Evolutionary conservation across 805 yeast genomes (phyloP).

Genomic region (Monosporozyma yasuniensis): DNA sequence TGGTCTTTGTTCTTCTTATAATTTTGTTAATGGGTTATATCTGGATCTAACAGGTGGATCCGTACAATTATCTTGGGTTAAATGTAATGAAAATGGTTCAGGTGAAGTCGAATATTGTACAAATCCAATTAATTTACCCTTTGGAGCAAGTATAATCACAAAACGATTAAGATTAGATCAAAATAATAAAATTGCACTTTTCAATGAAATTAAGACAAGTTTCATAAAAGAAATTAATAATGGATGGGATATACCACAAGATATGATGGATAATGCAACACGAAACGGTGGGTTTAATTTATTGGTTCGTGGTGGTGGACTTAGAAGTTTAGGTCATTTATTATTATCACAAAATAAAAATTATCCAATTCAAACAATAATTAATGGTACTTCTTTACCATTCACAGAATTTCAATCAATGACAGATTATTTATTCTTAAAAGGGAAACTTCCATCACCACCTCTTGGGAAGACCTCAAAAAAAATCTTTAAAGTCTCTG

Average conservation of each 20-base stretch:
- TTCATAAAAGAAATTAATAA: slow-evolving; percentile 44
- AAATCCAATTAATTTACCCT: slow-evolving; percentile 57
- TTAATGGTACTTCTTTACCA: slow-evolving; percentile 59
- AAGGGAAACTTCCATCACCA: slow-evolving; percentile 37
- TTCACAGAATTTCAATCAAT: slow-evolving; percentile 42
- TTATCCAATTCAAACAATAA: slow-evolving; percentile 62
- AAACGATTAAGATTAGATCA: slow-evolving; percentile 46
- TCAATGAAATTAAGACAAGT: slow-evolving; percentile 40
- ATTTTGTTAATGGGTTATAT: slow-evolving; percentile 55
- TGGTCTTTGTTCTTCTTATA: slow-evolving; percentile 68
- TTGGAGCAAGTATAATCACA: slow-evolving; percentile 63
- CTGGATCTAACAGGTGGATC: slow-evolving; percentile 71
- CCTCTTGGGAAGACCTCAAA: slow-evolving; percentile 12
- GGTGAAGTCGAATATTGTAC: slow-evolving; percentile 49
- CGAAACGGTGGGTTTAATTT: slow-evolving; percentile 52
- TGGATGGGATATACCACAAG: slow-evolving; percentile 44
- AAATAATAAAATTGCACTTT: slow-evolving; percentile 39
- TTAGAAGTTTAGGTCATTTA: slow-evolving; percentile 60
- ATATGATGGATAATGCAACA: slow-evolving; percentile 41
- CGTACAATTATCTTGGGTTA: slow-evolving; percentile 62
- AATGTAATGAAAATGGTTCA: slow-evolving; percentile 31
- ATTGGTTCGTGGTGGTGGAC: slow-evolving; percentile 67
- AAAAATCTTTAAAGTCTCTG: slow-evolving; percentile 55
- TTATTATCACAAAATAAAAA: slow-evolving; percentile 42
- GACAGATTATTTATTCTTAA: slow-evolving; percentile 44